Conservation (phyloP, 1,284 basidiomycete genomes). For the Moesziomyces sp. region DNA sequence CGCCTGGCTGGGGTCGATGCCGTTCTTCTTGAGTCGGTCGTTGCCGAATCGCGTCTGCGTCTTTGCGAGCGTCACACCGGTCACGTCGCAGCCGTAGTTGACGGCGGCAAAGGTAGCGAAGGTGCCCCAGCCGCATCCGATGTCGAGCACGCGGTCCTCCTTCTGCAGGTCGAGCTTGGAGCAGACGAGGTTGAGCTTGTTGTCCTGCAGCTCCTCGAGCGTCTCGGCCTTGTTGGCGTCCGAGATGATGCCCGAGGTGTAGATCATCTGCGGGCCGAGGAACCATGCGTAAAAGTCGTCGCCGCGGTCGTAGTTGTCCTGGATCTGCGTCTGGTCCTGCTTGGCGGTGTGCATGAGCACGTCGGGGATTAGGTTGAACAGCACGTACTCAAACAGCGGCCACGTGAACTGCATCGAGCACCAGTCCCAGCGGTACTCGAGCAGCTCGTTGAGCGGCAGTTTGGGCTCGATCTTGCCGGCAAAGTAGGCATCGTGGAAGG, state of each 20-base stretch:
- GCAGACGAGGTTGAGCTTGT: constrained; percentile 95
- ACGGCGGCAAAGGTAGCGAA: constrained; percentile 93
- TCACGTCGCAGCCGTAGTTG: constrained; percentile 94
- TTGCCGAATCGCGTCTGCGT: constrained; percentile 95
- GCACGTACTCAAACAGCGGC: constrained; percentile 93
- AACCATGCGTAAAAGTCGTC: constrained; percentile 75
- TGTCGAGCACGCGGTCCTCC: constrained; percentile 84
- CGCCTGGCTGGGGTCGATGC: constrained; percentile 79
- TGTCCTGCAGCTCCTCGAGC: constrained; percentile 96
- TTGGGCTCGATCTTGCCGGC: constrained; percentile 96
- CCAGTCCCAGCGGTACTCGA: constrained; percentile 97
- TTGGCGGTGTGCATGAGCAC: constrained; percentile 87
- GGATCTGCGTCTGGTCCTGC: constrained; percentile 95
- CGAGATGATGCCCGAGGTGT: constrained; percentile 90
- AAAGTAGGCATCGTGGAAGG: constrained; percentile 98
- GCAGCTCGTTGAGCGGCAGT: constrained; percentile 88
- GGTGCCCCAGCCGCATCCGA: constrained; percentile 99
- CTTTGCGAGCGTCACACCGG: constrained; percentile 90
- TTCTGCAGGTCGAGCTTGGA: constrained; percentile 90
- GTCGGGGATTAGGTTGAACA: constrained; percentile 88
- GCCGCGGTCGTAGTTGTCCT: constrained; percentile 93
- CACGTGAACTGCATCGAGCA: constrained; percentile 83
- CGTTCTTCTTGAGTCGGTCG: constrained; percentile 84
- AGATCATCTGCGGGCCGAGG: constrained; percentile 95
- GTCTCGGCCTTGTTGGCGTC: constrained; percentile 82